These are phyloP conservation scores for Elasticomyces elasticus DNA, from an alignment of 495 filamentous ascomycete species.

Conservation along the genomic window DNA sequence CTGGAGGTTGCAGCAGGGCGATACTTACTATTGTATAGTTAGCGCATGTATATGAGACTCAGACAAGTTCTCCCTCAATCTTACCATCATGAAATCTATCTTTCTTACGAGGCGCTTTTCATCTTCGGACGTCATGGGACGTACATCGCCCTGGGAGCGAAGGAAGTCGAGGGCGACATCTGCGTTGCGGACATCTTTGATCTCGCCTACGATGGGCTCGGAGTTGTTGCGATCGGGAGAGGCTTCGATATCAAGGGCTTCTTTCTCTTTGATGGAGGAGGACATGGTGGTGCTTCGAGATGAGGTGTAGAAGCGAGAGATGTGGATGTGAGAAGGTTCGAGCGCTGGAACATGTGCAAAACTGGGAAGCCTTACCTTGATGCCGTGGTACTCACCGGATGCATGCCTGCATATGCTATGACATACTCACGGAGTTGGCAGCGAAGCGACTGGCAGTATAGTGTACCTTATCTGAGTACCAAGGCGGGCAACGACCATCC, in stretches of 20 bases:
- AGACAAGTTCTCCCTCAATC: too few relatives aligned
- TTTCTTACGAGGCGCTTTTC: constrained; percentile 16
- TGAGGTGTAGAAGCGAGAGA: neutral
- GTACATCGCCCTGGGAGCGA: constrained; percentile 9
- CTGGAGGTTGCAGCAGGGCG: too few relatives aligned
- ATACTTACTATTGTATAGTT: too few relatives aligned
- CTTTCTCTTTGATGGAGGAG: neutral
- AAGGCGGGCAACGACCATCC: neutral
- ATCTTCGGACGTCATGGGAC: constrained; percentile 10
- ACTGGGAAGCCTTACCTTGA: neutral
- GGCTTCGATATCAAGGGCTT: neutral
- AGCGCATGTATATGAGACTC: too few relatives aligned
- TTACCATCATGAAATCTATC: constrained; percentile 26
- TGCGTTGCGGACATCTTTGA: constrained; percentile 16
- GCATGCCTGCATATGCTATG: neutral
- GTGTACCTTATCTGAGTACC: neutral
- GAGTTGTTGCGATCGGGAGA: neutral
- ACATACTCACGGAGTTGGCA: neutral
- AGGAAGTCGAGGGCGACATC: constrained; percentile 23
- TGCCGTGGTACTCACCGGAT: neutral
- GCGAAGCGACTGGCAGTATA: neutral
- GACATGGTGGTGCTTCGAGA: neutral
- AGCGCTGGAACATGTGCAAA: neutral
- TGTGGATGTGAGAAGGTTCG: neutral
- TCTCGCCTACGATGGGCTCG: neutral